Conservation (phyloP, 2,329 filamentous ascomycete genomes). For the Blastomyces percursus region DNA sequence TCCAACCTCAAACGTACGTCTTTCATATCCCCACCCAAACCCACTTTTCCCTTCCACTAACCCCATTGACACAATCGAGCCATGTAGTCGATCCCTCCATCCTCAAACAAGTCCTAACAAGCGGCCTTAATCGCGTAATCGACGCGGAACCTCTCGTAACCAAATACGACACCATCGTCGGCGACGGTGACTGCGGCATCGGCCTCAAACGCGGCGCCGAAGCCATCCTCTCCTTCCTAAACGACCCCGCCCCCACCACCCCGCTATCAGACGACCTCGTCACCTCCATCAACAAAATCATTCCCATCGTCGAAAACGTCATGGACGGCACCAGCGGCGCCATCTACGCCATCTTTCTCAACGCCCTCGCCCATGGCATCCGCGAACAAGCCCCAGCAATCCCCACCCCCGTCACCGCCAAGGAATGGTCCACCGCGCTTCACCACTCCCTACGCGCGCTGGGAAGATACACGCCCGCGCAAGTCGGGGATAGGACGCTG, state of each 20-base stretch:
- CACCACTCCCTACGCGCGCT: conserved; percentile 60
- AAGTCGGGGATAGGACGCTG: conserved; percentile 78
- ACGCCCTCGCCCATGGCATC: conserved; percentile 63
- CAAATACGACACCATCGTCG: conserved; percentile 66
- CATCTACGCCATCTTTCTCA: conserved; percentile 79
- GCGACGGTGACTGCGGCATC: conserved; percentile 82
- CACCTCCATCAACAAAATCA: conserved; percentile 49
- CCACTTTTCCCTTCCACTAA: background rate
- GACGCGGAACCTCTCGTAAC: conserved; percentile 55
- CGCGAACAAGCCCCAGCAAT: conserved; percentile 41
- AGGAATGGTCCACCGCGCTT: conserved; percentile 57
- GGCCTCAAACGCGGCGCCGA: conserved; percentile 81
- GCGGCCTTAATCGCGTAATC: conserved; percentile 50
- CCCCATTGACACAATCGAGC: background rate
- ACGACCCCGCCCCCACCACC: conserved; percentile 22
- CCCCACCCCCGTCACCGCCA: conserved; percentile 37
- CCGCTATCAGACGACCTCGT: conserved; percentile 47
- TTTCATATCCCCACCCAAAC: background rate
- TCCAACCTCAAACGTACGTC: conserved; percentile 43
- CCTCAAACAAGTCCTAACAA: conserved; percentile 43
- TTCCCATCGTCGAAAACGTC: conserved; percentile 52
- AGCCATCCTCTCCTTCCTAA: conserved; percentile 39
- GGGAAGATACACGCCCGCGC: conserved; percentile 75
- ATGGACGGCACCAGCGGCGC: conserved; percentile 72
- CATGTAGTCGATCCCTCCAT: conserved; percentile 9